phyloP scores from a whole-genome alignment of 768 basidiomycete genomes.

The Leccinum broughii region DNA sequence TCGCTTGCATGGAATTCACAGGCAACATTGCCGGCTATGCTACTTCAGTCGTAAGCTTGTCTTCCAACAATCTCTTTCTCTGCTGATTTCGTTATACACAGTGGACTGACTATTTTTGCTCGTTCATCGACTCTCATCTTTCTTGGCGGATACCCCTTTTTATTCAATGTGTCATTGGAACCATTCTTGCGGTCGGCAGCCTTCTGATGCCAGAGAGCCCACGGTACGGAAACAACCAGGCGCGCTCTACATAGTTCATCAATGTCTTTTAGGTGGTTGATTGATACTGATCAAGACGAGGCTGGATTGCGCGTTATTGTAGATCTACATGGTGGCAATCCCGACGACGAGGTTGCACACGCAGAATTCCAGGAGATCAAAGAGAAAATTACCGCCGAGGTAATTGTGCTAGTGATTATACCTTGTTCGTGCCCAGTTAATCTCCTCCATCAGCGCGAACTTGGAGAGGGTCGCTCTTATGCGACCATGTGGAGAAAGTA shows the following conservation, averaged over 20 bases:
- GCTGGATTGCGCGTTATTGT: conserved; percentile 86
- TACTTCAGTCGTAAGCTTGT: conserved; percentile 71
- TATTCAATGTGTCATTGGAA: conserved; percentile 85
- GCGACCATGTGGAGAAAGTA: conserved; percentile 83
- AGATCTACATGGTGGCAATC: conserved; percentile 84
- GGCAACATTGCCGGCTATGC: conserved; percentile 92
- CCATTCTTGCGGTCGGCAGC: conserved; percentile 75
- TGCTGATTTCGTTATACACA: conserved; percentile 27
- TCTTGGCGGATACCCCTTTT: conserved; percentile 93
- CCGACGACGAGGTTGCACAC: conserved; percentile 61
- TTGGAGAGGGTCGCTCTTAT: conserved; percentile 77
- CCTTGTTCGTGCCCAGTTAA: not conserved
- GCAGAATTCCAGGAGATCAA: conserved; percentile 93
- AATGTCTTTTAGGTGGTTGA: conserved; percentile 66
- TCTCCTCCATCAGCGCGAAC: conserved; percentile 56
- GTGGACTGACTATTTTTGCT: conserved; percentile 96
- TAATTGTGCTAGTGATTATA: conserved; percentile 28
- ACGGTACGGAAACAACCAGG: conserved; percentile 43
- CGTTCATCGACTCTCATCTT: conserved; percentile 79
- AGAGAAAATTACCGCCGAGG: conserved; percentile 71
- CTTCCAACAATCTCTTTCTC: not conserved
- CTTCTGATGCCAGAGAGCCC: conserved; percentile 90
- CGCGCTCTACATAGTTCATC: conserved; percentile 1
- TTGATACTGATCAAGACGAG: conserved; percentile 80
- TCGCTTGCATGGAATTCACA: conserved; percentile 96